Evolutionary conservation across 768 basidiomycete species (phyloP).

Genomic region (Mycena amicta): DNA sequence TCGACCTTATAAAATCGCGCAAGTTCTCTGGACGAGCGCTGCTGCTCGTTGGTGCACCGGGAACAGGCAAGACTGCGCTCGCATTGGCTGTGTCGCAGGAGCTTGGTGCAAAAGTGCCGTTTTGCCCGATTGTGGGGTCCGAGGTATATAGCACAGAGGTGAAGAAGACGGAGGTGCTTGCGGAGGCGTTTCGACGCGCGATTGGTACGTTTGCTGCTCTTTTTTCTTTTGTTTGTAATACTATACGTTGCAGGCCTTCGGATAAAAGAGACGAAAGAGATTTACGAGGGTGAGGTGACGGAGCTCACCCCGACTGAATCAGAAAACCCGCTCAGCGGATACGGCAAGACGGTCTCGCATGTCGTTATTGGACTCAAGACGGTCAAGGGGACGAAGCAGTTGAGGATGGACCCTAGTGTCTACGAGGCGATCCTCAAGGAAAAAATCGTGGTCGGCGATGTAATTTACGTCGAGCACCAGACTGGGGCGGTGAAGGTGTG

Average conservation of each 20-base stretch:
- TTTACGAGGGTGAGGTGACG: constrained; percentile 98
- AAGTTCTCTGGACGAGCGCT: constrained; percentile 94
- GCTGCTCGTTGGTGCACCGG: constrained; percentile 91
- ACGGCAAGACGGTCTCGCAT: constrained; percentile 98
- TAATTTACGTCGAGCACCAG: constrained; percentile 92
- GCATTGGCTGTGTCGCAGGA: constrained; percentile 96
- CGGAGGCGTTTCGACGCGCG: constrained; percentile 91
- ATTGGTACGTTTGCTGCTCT: constrained; percentile 69
- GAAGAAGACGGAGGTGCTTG: constrained; percentile 98
- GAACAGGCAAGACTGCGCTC: constrained; percentile 97
- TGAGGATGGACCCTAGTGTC: constrained; percentile 90
- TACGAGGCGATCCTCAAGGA: constrained; percentile 98
- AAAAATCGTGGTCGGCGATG: constrained; percentile 94
- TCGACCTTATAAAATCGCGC: constrained; percentile 86
- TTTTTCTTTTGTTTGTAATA: constrained; percentile 6
- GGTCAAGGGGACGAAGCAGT: constrained; percentile 88
- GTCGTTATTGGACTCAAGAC: constrained; percentile 96
- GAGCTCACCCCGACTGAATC: constrained; percentile 95
- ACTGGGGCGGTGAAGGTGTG: constrained; percentile 92
- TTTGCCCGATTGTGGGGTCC: constrained; percentile 97
- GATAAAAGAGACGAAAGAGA: constrained; percentile 99
- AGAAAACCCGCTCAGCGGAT: constrained; percentile 95
- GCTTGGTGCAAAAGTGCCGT: constrained; percentile 91
- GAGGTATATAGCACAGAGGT: constrained; percentile 98
- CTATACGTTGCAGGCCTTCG: constrained; percentile 65